Evolutionary conservation across 192 early-diverging fungal genomes (phyloP), one percentile per base, ranked within the genome.

Genomic region (Backusella tuberculispora): DNA sequence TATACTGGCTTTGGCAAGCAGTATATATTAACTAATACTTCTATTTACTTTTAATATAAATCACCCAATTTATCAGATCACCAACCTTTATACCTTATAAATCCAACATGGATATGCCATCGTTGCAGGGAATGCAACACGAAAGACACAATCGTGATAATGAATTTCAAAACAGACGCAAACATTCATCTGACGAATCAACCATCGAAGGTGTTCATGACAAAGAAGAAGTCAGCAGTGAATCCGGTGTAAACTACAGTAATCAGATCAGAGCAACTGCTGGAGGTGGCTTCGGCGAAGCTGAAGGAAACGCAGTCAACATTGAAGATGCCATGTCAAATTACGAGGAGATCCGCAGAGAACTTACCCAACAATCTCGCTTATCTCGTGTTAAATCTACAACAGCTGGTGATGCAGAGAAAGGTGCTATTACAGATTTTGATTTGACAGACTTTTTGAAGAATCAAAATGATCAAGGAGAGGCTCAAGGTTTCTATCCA

Each of bases 401-500:
- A 9, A 68, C 42, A 40, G 60, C 67, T 66, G 74, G 69, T 34
- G 78, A 80, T 69, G 74, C 68, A 34, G 78, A 80, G 63, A 71
- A 74, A 41, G 72, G 72, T 6, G 71, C 37, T 15, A 10, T 63
- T 6, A 26, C 26, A 6, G 83, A 85, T 60, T 85, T 85, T 66
- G 84, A 85, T 66, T 50, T 85, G 48, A 83, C 84, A 4, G 74
- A 77, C 4, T 72, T 83, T 43, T 64, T 83, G 0, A 75, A 71
- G 41, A 74, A 80, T 3, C 81, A 77, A 40, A 76, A 69, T 26
- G 46, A 76, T 9, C 69, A 76, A 43, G 43, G 66, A 26, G 69
- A 69, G 13, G 73, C 43, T 21, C 82, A 80, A 10, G 85, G 83
- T 5, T 85, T 85, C 73, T 80, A 87, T 66, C 77, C 68, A 14